Base-by-base conservation (phyloP, 257 asterid species). In the Scutellaria barbata region DNA sequence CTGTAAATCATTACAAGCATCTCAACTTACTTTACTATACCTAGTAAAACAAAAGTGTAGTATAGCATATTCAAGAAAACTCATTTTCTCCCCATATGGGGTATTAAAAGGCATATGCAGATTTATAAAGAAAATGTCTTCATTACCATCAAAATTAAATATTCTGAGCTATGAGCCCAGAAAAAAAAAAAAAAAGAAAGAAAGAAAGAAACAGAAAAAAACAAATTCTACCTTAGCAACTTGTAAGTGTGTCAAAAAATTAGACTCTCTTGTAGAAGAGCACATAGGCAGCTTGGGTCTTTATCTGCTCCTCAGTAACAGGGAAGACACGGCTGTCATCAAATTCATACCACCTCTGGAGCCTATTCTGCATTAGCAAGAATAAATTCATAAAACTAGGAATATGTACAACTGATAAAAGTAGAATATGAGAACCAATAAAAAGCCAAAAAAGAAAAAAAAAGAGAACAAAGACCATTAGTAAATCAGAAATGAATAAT, bases 261-360 rank as follows among this genome's bases (percentile, higher is more conserved):
- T 65, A 81, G 68, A 83, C 74, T 81, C 96, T 86, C 80, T 79
- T 80, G 85, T 88, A 90, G 76, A 90, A 90, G 71, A 90, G 86
- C 35, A 90, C 89, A 68, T 90, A 90, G 3, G 97, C 97, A 40
- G 94, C 82, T 55, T 83, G 73, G 3, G 87, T 76, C 85, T 82
- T 84, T 75, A 88, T 84, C 76, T 75, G 76, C 65, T 87, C 82
- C 79, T 75, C 84, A 0, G 47, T 39, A 14, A 83, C 65, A 4
- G 77, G 69, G 64, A 25, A 77, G 57, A 87, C 95, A 20, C 35
- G 50, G 74, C 76, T 68, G 78, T 90, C 97, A 35, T 87, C 88
- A 75, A 88, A 88, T 45, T 85, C 90, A 33, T 85, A 87, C 97
- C 97, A 90, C 46, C 42, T 68, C 56, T 71, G 55, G 18, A 37